Percentiles rank a stretch among this genome's conserved stretches.
Conservation (phyloP, 768 basidiomycete species). For the Rhodotorula toruloides region DNA sequence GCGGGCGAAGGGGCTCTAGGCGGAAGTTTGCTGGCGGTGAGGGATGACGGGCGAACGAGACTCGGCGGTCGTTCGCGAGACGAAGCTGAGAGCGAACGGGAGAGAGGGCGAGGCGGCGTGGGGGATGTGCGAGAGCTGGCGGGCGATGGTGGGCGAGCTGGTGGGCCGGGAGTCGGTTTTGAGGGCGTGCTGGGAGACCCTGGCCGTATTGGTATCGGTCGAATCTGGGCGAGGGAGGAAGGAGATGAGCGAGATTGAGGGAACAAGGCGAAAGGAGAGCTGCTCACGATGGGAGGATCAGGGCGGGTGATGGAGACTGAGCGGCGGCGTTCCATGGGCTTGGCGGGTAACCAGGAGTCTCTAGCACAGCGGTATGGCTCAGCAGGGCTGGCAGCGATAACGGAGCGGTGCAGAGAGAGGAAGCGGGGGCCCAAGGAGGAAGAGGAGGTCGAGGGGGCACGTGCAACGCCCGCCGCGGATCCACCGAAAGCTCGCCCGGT, state of each 20-base stretch:
- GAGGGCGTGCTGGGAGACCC: background rate
- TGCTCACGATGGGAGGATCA: background rate
- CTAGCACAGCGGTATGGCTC: background rate
- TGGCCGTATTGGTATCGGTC: background rate
- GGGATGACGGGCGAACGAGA: background rate
- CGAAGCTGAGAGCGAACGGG: background rate
- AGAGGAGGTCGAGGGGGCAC: background rate
- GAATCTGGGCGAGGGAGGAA: background rate
- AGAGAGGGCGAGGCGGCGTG: background rate
- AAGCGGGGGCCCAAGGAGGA: too few species aligned
- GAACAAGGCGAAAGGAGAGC: too few species aligned
- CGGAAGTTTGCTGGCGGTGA: too few species aligned
- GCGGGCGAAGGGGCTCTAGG: too few species aligned
- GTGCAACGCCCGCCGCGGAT: background rate
- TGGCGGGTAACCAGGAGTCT: too few species aligned
- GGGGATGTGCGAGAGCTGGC: background rate
- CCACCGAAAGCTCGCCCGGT: background rate
- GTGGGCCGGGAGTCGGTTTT: background rate
- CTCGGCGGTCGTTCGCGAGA: background rate
- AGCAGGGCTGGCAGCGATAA: background rate
- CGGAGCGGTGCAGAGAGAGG: too few species aligned
- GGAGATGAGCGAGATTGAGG: background rate
- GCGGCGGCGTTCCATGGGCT: background rate
- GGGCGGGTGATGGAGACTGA: background rate
- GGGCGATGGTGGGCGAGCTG: background rate